Evolutionary conservation across 129 eudicot genomes (phyloP).

Genomic region (Pulicaria dysenterica): DNA sequence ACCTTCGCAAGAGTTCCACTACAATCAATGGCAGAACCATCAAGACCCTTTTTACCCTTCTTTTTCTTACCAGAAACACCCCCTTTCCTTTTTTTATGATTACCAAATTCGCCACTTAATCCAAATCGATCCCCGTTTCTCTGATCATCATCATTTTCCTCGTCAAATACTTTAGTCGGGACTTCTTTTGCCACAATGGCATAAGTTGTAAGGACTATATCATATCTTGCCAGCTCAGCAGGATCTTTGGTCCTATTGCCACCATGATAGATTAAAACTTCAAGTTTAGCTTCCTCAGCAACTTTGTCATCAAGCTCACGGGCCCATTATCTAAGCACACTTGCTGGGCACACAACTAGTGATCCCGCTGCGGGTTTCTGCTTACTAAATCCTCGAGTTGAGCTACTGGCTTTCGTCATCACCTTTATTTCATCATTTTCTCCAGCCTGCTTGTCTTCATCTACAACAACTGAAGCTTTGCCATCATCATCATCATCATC

Average conservation of each 20-base stretch:
- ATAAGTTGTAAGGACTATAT: constrained; percentile 87
- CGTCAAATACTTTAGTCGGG: constrained; percentile 69
- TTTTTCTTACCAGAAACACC: constrained; percentile 51
- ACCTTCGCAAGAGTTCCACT: constrained; percentile 87
- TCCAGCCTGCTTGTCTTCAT: constrained; percentile 30
- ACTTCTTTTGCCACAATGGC: constrained; percentile 90
- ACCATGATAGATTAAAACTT: constrained; percentile 86
- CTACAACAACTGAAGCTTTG: constrained; percentile 33
- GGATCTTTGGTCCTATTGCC: constrained; percentile 80
- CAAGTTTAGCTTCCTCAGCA: constrained; percentile 54
- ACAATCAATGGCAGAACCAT: constrained; percentile 53
- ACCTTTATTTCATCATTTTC: constrained; percentile 45
- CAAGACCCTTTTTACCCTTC: constrained; percentile 65
- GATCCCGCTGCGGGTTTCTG: constrained; percentile 86
- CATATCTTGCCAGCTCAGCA: constrained; percentile 66
- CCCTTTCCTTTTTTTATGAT: constrained; percentile 46
- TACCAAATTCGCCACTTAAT: constrained; percentile 51
- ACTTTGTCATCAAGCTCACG: constrained; percentile 91
- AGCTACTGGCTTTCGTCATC: constrained; percentile 50
- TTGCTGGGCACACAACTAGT: constrained; percentile 96
- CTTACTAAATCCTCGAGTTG: constrained; percentile 39
- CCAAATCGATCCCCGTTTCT: constrained; percentile 64
- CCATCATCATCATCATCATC: constrained; percentile 76
- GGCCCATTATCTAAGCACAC: constrained; percentile 93
- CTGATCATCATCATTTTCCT: constrained; percentile 75